phyloP scores from a whole-genome alignment of 352 stramenopile genomes.

The Pseudoperonospora humuli region DNA sequence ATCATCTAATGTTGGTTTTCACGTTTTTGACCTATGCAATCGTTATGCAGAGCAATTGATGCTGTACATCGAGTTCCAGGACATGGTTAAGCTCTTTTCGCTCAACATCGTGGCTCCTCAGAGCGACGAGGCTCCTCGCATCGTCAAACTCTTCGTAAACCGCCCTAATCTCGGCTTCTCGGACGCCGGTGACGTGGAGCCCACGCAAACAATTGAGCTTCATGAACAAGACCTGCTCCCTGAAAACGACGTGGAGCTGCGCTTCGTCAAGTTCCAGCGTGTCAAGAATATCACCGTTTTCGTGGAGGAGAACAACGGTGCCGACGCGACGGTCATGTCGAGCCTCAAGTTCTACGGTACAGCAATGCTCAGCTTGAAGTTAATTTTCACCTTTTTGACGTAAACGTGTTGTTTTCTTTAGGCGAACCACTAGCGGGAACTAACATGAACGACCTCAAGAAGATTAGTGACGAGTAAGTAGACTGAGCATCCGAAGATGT shows the following conservation, averaged over 20 bases:
- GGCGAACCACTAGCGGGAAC: slow-evolving; percentile 64
- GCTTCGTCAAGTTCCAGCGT: slow-evolving; percentile 79
- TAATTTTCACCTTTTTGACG: not conserved
- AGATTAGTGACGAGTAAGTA: slow-evolving; percentile 65
- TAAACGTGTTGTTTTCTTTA: slow-evolving; percentile 17
- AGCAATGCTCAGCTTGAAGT: not conserved
- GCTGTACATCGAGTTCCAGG: slow-evolving; percentile 77
- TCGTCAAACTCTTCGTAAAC: slow-evolving; percentile 71
- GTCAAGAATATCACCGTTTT: slow-evolving; percentile 72
- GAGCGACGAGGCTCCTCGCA: slow-evolving; percentile 45
- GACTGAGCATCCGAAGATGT: slow-evolving; percentile 1
- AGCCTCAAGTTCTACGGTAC: slow-evolving; percentile 62
- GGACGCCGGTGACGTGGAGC: slow-evolving; percentile 57
- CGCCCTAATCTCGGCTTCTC: slow-evolving; percentile 67
- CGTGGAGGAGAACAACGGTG: slow-evolving; percentile 73
- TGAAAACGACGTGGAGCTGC: slow-evolving; percentile 58
- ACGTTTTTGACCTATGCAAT: not conserved
- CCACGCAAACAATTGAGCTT: slow-evolving; percentile 66
- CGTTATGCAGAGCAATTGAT: slow-evolving; percentile 57
- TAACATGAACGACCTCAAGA: slow-evolving; percentile 86
- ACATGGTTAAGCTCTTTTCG: slow-evolving; percentile 72
- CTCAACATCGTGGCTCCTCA: slow-evolving; percentile 47
- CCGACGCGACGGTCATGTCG: slow-evolving; percentile 48
- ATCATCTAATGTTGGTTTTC: slow-evolving; percentile 2
- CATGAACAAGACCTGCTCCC: slow-evolving; percentile 38